Conservation (phyloP, 345 rosid genomes). For the Acer yangbiense region DNA sequence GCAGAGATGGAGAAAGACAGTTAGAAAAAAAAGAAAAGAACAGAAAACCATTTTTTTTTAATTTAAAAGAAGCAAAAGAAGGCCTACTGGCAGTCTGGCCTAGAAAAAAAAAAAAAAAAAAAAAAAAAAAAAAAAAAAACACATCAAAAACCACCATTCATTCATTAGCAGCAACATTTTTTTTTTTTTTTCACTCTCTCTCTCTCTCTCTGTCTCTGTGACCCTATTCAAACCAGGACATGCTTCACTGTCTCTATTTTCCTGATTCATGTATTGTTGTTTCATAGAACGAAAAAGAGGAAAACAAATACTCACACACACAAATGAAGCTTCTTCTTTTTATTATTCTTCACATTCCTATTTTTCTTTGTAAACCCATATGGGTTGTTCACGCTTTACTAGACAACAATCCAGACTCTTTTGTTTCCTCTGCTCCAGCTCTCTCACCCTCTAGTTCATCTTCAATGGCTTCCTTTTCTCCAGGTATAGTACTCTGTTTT, state of each 20-base stretch:
- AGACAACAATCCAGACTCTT: slow-evolving; percentile 22
- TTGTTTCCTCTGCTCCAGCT: slow-evolving; percentile 33
- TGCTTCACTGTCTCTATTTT: slow-evolving; percentile 19
- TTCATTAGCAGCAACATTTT: neutral
- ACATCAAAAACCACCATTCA: neutral
- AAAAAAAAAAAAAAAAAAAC: neutral
- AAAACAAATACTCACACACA: slow-evolving; percentile 3
- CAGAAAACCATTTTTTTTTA: neutral
- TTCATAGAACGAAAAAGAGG: slow-evolving; percentile 14
- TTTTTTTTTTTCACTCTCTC: too few relatives aligned
- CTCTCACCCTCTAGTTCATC: slow-evolving; percentile 36
- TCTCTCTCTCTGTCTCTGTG: slow-evolving; percentile 8
- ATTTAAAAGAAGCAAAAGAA: neutral
- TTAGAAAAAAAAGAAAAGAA: neutral
- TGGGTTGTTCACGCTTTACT: slow-evolving; percentile 44
- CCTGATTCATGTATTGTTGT: slow-evolving; percentile 23
- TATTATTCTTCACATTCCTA: slow-evolving; percentile 28
- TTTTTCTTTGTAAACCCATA: slow-evolving; percentile 43
- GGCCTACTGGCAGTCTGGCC: neutral
- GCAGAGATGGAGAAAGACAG: neutral
- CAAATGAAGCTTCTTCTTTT: slow-evolving; percentile 47
- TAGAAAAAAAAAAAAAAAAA: neutral
- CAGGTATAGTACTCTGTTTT: slow-evolving; percentile 43
- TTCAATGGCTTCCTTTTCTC: slow-evolving; percentile 59
- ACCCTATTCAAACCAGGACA: slow-evolving; percentile 1